Base-by-base conservation (phyloP, 768 basidiomycete genomes). In the Rhodocollybia butyracea region DNA sequence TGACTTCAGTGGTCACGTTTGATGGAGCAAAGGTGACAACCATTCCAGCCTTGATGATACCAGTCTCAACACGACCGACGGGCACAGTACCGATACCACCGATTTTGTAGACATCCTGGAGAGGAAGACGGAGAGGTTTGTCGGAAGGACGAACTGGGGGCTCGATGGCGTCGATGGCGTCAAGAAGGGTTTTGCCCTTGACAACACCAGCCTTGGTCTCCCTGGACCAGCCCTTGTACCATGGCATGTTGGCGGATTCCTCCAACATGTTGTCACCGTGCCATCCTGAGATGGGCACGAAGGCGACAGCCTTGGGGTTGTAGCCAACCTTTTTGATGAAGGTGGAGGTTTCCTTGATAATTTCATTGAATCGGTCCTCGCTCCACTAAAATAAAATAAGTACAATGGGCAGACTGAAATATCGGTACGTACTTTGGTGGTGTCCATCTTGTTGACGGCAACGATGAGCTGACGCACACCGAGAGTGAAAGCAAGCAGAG, bases 211-310 rank as follows among this genome's bases (percentile, higher is more conserved):
- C 76, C 83, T 99, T 99, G 79, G 75, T 86, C 80, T 98, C 96
- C 86, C 88, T 97, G 66, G 85, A 84, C 97, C 97, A 99, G 65
- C 97, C 97, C 84, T 98, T 99, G 88, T 87, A 98, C 97, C 97
- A 99, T 51, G 91, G 70, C 95, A 99, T 98, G 84, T 98, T 99
- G 78, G 71, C 2, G 63, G 97, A 97, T 78, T 95, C 93, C 84
- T 98, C 96, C 81, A 99, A 82, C 96, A 99, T 99, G 90, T 99
- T 99, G 86, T 99, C 97, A 70, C 97, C 97, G 83, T 98, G 95
- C 97, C 97, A 99, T 66, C 97, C 97, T 60, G 97, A 99, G 77
- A 99, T 99, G 70, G 97, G 97, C 60, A 98, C 96, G 80, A 98
- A 99, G 60, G 96, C 85, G 62, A 99, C 94, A 55, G 86, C 73